These are phyloP conservation scores for Oxytropis ochrocephala DNA, from an alignment of 306 rosid genomes.

Conservation along the genomic window DNA sequence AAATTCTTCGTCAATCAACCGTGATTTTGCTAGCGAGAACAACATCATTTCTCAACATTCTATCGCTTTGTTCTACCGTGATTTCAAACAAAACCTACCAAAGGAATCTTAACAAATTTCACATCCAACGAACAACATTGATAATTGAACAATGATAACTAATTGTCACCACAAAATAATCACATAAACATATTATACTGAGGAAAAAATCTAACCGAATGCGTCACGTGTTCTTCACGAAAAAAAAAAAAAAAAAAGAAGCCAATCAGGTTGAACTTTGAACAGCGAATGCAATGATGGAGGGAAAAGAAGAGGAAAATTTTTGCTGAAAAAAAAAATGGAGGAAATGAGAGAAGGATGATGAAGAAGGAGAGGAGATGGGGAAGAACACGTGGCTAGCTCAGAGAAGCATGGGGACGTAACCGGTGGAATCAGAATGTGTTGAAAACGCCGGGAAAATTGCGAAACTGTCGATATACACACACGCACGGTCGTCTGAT, in stretches of 20 bases:
- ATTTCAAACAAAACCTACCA: not conserved
- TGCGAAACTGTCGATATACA: not conserved
- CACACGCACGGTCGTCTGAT: no score
- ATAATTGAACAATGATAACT: not conserved
- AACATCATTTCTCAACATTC: not conserved
- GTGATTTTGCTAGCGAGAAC: not conserved
- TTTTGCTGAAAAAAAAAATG: not conserved
- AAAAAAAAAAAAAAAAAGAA: not conserved
- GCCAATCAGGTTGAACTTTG: not conserved
- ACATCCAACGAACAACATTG: not conserved
- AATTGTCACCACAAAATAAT: not conserved
- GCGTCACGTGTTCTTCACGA: not conserved
- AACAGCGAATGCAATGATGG: not conserved
- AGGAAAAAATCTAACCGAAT: not conserved
- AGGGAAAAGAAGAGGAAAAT: not conserved
- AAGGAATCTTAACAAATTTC: not conserved
- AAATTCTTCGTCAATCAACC: not conserved
- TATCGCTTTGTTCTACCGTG: not conserved
- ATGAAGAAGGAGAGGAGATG: not conserved
- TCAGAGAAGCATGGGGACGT: conserved; percentile 17
- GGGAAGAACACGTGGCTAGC: conserved; percentile 17
- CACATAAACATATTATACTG: not conserved
- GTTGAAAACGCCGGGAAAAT: not conserved
- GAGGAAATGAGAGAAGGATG: not conserved
- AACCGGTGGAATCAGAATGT: not conserved